Conservation (phyloP, 176 grass and related monocot genomes). For the Sorghum bicolor region DNA sequence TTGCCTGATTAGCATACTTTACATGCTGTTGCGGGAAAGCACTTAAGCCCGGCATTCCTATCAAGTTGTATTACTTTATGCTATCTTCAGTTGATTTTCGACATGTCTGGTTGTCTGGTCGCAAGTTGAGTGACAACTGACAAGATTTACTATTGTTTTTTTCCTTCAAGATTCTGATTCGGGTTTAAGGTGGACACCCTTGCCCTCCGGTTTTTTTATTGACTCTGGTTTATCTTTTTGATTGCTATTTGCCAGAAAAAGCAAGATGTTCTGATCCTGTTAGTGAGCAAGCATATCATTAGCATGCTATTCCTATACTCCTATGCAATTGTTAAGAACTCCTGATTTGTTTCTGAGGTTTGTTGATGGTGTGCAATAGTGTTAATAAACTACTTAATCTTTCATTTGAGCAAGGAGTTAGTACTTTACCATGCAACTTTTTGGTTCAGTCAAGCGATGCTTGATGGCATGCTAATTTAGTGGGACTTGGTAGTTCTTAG, state of each 20-base stretch:
- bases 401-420: neutral
- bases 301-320: neutral
- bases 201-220: neutral
- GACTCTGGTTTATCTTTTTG: neutral
- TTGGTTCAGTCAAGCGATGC: neutral
- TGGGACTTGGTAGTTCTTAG: neutral
- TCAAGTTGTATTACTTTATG: conserved; percentile 18
- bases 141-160: neutral
- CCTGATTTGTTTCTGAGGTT: neutral
- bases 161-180: neutral
- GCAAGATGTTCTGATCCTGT: neutral
- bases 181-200: neutral
- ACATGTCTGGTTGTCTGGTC: conserved; percentile 7
- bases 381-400: neutral
- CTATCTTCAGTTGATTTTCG: neutral
- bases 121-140: neutral
- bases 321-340: neutral
- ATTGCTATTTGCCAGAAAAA: neutral
- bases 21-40: neutral
- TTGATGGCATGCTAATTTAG: neutral
- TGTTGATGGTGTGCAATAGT: neutral
- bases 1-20: neutral
- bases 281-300: neutral
- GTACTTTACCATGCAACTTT: neutral
- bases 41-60: neutral